Evolutionary conservation across 2,329 filamentous ascomycete genomes (phyloP).

Genomic region (Bipolaris sorokiniana): DNA sequence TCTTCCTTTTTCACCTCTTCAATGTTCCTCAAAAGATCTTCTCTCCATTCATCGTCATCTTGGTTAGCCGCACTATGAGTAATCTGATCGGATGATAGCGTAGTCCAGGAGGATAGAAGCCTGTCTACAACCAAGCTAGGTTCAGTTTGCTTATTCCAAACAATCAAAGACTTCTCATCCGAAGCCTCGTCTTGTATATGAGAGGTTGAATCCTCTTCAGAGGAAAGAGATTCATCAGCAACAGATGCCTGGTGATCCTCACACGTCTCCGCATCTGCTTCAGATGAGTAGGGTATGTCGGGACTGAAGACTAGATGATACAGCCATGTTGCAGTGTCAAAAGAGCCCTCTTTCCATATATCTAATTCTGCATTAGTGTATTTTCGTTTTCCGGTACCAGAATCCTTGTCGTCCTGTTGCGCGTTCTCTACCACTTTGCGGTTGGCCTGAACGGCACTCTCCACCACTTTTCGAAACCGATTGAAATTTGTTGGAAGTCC

Average conservation of each 20-base stretch:
- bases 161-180: conserved; percentile 4
- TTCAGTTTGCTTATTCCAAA: conserved; percentile 17
- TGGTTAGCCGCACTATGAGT: conserved; percentile 11
- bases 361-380: conserved; percentile 12
- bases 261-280: neutral
- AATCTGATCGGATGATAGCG: conserved; percentile 16
- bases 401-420: conserved; percentile 14
- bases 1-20: conserved; percentile 2
- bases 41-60: conserved; percentile 6
- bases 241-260: conserved; percentile 10
- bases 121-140: conserved; percentile 21
- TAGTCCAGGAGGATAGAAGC: conserved; percentile 24
- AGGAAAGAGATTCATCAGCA: neutral
- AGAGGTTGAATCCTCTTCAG: neutral
- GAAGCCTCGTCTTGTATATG: neutral
- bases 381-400: conserved; percentile 1
- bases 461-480: conserved; percentile 26
- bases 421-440: conserved; percentile 24
- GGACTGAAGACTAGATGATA: conserved; percentile 25
- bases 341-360: conserved; percentile 19
- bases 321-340: conserved; percentile 31
- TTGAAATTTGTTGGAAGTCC: conserved; percentile 3
- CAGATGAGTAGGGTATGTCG: neutral
- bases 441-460: conserved; percentile 27
- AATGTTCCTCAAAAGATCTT: neutral